Evolutionary conservation across 345 rosid species (phyloP), one percentile per base, ranked within the genome.

Genomic region (Dovyalis caffra): DNA sequence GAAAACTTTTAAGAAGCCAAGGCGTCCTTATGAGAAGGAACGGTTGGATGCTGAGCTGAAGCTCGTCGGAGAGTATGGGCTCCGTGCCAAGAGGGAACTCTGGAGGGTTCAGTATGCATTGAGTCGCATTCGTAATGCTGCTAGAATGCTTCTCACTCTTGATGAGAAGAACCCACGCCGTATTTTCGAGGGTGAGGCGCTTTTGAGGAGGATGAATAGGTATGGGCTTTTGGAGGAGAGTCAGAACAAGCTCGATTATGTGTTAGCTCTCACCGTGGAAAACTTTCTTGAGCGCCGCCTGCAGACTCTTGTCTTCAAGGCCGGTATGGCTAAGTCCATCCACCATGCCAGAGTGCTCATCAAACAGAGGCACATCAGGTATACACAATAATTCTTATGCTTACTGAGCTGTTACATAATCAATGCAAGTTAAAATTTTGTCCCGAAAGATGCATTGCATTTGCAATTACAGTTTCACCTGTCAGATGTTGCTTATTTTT

Each of bases 171-270:
- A 77, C 31, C 85, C 91, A 0, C 81, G 77, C 4, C 82, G 90
- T 33, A 89, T 89, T 65, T 89, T 89, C 37, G 90, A 87, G 81
- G 93, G 90, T 69, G 91, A 89, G 57, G 91, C 93, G 2, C 86
- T 87, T 16, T 82, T 89, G 0, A 71, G 90, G 14, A 83, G 89
- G 76, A 89, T 89, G 90, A 85, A 87, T 81, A 81, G 88, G 29
- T 89, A 81, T 79, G 89, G 91, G 0, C 86, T 89, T 15, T 74
- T 89, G 58, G 93, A 89, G 11, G 92, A 89, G 90, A 83, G 88
- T 69, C 90, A 90, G 85, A 90, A 90, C 89, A 90, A 88, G 80
- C 94, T 90, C 8, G 94, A 90, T 83, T 90, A 90, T 69, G 90
- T 90, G 69, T 72, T 90, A 85, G 91, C 94, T 0, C 60, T 88